Evolutionary conservation across 163 green algal genomes (phyloP).

Genomic region (Volvox carteri): DNA sequence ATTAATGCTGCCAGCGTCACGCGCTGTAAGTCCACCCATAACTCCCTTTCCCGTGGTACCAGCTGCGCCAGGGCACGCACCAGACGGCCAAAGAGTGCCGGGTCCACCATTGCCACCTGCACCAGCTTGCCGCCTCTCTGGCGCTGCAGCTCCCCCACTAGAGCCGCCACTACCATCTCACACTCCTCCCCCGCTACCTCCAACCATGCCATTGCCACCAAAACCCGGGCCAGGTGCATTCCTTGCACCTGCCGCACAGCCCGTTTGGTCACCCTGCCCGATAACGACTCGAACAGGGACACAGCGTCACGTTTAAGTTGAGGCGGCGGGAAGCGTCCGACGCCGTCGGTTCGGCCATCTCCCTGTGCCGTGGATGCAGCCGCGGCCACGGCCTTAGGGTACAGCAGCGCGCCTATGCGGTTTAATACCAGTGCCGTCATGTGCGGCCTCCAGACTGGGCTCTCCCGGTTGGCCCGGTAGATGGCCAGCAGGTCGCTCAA

Average conservation of each 20-base stretch:
- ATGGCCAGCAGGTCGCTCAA: not conserved
- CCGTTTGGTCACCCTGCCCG: not conserved
- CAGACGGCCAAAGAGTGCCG: slow-evolving; percentile 24
- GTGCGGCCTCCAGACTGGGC: slow-evolving; percentile 10
- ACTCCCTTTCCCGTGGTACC: not conserved
- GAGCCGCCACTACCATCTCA: not conserved
- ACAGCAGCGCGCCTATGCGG: slow-evolving; percentile 14
- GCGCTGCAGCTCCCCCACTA: slow-evolving; percentile 22
- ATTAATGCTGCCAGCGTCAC: slow-evolving; percentile 32
- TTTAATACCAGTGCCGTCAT: not conserved
- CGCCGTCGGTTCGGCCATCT: not conserved
- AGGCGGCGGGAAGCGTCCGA: not conserved
- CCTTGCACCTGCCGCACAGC: slow-evolving; percentile 9
- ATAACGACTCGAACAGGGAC: not conserved
- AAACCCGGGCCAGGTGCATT: slow-evolving; percentile 14
- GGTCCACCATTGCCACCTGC: slow-evolving; percentile 6
- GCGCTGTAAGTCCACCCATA: slow-evolving; percentile 51
- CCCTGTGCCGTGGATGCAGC: not conserved
- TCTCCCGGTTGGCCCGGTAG: not conserved
- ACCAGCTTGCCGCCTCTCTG: not conserved
- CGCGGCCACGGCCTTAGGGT: slow-evolving; percentile 28
- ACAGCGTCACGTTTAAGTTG: not conserved
- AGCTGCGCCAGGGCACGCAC: slow-evolving; percentile 40
- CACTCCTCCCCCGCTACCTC: not conserved
- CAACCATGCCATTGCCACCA: slow-evolving; percentile 29